Conservation (phyloP, 1,284 basidiomycete genomes). For the Meira miltonrushii region DNA sequence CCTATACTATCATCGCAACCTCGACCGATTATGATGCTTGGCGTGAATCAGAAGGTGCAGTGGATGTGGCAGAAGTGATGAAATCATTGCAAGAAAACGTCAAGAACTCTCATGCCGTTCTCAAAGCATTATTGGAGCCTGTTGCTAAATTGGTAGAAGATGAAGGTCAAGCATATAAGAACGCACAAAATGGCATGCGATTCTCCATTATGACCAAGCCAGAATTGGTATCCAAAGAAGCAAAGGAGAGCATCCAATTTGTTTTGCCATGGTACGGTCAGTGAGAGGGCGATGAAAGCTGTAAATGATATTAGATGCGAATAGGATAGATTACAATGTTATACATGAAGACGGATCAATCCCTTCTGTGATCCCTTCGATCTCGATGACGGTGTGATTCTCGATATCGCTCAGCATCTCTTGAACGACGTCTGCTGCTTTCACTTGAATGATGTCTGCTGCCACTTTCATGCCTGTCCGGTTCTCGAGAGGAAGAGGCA, state of each 20-base stretch:
- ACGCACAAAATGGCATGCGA: constrained; percentile 34
- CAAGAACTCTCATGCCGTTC: constrained; percentile 65
- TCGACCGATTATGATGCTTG: constrained; percentile 57
- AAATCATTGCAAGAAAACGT: constrained; percentile 81
- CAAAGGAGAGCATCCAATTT: constrained; percentile 69
- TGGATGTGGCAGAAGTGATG: constrained; percentile 83
- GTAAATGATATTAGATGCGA: too few species aligned
- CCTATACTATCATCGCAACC: constrained; percentile 48
- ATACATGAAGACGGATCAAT: too few species aligned
- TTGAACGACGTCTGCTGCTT: too few species aligned
- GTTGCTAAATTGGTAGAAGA: constrained; percentile 58
- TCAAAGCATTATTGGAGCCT: constrained; percentile 71
- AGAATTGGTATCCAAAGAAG: constrained; percentile 62
- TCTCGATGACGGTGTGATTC: too few species aligned
- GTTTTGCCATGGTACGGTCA: constrained; percentile 59
- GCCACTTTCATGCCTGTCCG: too few species aligned
- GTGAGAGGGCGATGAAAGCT: constrained; percentile 6
- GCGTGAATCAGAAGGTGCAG: constrained; percentile 69
- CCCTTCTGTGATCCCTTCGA: too few species aligned
- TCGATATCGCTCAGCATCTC: too few species aligned
- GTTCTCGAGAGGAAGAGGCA: too few species aligned
- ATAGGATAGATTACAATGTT: too few species aligned
- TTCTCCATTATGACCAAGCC: constrained; percentile 68
- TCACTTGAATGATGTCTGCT: too few species aligned
- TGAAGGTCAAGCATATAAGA: constrained; percentile 20